Evolutionary conservation across 1,139 yeast genomes (phyloP).

Genomic region (Pichia sp.): DNA sequence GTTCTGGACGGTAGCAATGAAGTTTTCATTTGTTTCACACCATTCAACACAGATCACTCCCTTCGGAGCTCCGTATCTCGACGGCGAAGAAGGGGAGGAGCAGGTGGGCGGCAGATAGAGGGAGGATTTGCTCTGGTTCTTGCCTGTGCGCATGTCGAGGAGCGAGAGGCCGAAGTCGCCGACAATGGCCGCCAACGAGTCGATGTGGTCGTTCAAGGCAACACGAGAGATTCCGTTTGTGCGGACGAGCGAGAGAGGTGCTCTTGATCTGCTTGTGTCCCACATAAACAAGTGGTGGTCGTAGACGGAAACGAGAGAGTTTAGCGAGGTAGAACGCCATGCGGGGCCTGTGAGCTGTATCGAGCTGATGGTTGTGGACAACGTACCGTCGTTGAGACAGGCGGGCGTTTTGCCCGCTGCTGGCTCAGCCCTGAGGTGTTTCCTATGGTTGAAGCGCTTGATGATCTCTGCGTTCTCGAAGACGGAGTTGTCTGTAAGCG

Average conservation of each 20-base stretch:
- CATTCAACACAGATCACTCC: conserved; percentile 50
- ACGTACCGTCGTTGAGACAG: conserved; percentile 25
- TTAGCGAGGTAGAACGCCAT: conserved; percentile 41
- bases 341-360: conserved; percentile 35
- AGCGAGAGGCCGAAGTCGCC: conserved; percentile 70
- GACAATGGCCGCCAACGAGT: conserved; percentile 56
- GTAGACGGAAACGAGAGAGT: conserved; percentile 53
- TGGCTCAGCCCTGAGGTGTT: conserved; percentile 40
- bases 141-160: conserved; percentile 52
- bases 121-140: conserved; percentile 4
- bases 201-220: conserved; percentile 46
- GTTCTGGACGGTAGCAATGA: conserved; percentile 50
- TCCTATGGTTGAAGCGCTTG: conserved; percentile 69
- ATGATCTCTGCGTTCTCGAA: conserved; percentile 60
- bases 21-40: conserved; percentile 57
- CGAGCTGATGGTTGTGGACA: conserved; percentile 34
- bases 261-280: conserved; percentile 56
- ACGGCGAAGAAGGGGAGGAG: not conserved
- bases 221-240: conserved; percentile 50
- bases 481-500: conserved; percentile 33
- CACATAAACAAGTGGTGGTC: conserved; percentile 64
- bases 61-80: conserved; percentile 13
- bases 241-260: conserved; percentile 51
- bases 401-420: conserved; percentile 10
- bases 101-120: conserved; percentile 5